Base-by-base conservation (phyloP, 202 grass and related monocot genomes). In the Bolboschoenoplectus hybrid region DNA sequence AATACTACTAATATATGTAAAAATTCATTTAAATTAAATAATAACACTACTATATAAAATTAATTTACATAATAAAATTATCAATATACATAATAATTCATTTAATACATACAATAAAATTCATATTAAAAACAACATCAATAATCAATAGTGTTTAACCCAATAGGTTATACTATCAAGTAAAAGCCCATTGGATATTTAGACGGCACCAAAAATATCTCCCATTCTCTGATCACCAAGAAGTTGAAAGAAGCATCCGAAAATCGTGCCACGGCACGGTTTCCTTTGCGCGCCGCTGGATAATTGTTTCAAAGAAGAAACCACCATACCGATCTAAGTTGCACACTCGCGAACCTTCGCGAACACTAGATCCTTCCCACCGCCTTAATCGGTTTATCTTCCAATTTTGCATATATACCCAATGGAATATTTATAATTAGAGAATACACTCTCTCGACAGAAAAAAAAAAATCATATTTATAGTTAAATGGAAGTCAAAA, bases 341-440 rank as follows among this genome's bases (percentile, higher is more conserved):
- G 61, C 58, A 38, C 38, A 35, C 19, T 68, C 82, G 16, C 13
- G 82, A 84, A 84, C 82, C 82, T 84, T 84, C 82, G 11, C 44
- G 82, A 84, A 84, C 45, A 36, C 75, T 60, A 34, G 17, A 47
- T 83, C 6, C 26, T 44, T 68, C 5, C 63, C 63, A 68, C 81
- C 81, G 81, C 81, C 63, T 53, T n/a, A 26, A 26, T 26, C 26
- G 26, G 26, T 74, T 26, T 47, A 26, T 12, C 8, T 63, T 63
- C 9, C 50, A 53, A 34, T 13, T 50, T 82, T 65, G 39, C 41
- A 49, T 7, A 13, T 16, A 1, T 66, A 49, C 80, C 60, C 80
- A 9, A 0, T 26, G 6, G 4, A 80, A 5, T 39, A 52, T 58
- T 7, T 38, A 9, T 7, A 80, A 60, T 20, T 69, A 44, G 0